Evolutionary conservation across 371 early-diverging fungal genomes (phyloP).

Genomic region (Apophysomyces ossiformis): DNA sequence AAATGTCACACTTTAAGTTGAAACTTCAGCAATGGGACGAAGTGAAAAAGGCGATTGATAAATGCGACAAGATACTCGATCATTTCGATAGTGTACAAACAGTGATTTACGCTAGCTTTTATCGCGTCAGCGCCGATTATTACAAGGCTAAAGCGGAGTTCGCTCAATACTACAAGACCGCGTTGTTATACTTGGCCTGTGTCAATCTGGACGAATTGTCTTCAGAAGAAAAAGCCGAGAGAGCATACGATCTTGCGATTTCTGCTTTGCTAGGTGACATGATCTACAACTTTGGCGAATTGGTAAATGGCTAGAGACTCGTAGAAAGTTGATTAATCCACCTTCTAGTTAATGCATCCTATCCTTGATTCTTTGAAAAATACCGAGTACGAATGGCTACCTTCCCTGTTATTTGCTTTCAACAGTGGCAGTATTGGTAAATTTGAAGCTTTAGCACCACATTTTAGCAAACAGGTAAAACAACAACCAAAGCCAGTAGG

Average conservation of each 20-base stretch:
- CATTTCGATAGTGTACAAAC: constrained; percentile 83
- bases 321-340: neutral
- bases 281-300: constrained; percentile 98
- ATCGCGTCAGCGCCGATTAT: constrained; percentile 94
- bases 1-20: constrained; percentile 84
- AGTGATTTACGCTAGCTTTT: constrained; percentile 90
- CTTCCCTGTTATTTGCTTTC: constrained; percentile 86
- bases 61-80: constrained; percentile 86
- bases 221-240: constrained; percentile 72
- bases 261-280: constrained; percentile 93
- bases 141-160: constrained; percentile 94
- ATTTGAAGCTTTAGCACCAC: constrained; percentile 80
- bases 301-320: constrained; percentile 58
- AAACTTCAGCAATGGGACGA: constrained; percentile 75
- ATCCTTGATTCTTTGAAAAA: constrained; percentile 83
- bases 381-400: constrained; percentile 88
- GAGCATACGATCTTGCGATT: constrained; percentile 91
- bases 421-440: constrained; percentile 94
- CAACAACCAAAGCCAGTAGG: neutral
- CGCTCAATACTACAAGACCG: constrained; percentile 94
- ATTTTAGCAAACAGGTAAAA: constrained; percentile 76
- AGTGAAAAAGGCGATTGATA: constrained; percentile 83
- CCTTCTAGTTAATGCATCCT: constrained; percentile 89
- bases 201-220: constrained; percentile 83
- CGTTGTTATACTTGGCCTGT: constrained; percentile 91